Conservation (phyloP, 495 filamentous ascomycete genomes). For the Penicillium silybi region DNA sequence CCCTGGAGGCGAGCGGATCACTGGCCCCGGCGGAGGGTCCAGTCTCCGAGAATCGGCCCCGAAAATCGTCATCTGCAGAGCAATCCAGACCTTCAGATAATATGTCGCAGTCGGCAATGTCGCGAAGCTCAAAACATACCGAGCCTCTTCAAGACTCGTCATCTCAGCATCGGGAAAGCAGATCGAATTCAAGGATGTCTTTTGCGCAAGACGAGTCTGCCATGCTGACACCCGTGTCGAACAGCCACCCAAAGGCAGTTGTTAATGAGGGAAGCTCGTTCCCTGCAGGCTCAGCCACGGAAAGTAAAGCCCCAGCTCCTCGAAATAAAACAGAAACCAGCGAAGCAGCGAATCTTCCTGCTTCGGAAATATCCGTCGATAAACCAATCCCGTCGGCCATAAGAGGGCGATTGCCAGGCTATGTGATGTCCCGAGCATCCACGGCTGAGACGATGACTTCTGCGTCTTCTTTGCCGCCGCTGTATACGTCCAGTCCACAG, state of each 20-base stretch:
- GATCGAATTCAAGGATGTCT: conserved; percentile 37
- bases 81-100: conserved; percentile 25
- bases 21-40: conserved; percentile 14
- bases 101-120: conserved; percentile 11
- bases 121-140: conserved; percentile 23
- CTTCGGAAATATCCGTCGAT: conserved; percentile 19
- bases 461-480: conserved; percentile 27
- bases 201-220: conserved; percentile 35
- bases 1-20: conserved; percentile 16
- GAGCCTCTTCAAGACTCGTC: conserved; percentile 23
- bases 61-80: conserved; percentile 23
- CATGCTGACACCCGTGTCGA: conserved; percentile 31
- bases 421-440: conserved; percentile 32
- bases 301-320: conserved; percentile 38
- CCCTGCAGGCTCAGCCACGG: conserved; percentile 37
- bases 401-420: conserved; percentile 32
- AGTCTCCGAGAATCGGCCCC: conserved; percentile 18
- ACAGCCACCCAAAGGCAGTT: conserved; percentile 24
- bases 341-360: conserved; percentile 20
- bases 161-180: conserved; percentile 18
- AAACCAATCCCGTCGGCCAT: conserved; percentile 16
- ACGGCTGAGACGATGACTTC: conserved; percentile 30
- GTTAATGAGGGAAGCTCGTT: conserved; percentile 33
- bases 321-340: conserved; percentile 26
- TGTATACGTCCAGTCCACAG: conserved; percentile 29